These are phyloP conservation scores for Pseudotulostoma volvatum DNA, from an alignment of 495 filamentous ascomycete species.

Conservation along the genomic window DNA sequence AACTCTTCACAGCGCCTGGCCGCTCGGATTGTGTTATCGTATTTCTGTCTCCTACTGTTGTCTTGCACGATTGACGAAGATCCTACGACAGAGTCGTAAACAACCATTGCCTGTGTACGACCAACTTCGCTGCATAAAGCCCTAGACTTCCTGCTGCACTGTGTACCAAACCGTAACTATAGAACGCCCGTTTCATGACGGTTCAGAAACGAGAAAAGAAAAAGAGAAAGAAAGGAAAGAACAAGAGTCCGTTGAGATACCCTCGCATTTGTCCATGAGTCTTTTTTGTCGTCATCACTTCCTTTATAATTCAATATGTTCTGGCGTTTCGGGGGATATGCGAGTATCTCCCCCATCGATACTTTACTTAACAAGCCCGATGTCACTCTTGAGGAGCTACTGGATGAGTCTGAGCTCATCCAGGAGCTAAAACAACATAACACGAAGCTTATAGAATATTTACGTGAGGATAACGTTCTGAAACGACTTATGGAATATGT, in stretches of 20 bases:
- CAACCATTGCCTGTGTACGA: background rate
- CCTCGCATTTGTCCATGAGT: constrained; percentile 23
- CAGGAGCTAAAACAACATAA: constrained; percentile 98
- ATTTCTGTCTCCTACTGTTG: background rate
- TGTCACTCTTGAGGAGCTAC: constrained; percentile 84
- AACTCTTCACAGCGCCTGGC: constrained; percentile 1
- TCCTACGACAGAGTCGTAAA: constrained; percentile 2
- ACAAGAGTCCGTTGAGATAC: background rate
- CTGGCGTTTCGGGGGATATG: constrained; percentile 97
- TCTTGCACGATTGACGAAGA: constrained; percentile 4
- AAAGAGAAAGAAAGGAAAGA: background rate
- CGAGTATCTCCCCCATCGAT: constrained; percentile 90
- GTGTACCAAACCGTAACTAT: background rate
- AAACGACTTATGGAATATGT: constrained; percentile 84
- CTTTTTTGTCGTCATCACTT: constrained; percentile 11
- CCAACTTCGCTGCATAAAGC: background rate
- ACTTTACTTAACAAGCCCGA: constrained; percentile 89
- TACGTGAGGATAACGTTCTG: constrained; percentile 75
- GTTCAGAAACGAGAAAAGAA: background rate
- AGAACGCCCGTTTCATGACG: background rate
- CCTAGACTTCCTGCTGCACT: background rate
- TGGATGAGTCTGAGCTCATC: constrained; percentile 89
- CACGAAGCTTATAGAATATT: constrained; percentile 89
- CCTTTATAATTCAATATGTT: constrained; percentile 63
- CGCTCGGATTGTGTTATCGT: constrained; percentile 4